Conservation (phyloP, 2,329 filamentous ascomycete genomes). For the Colletotrichum sp. region DNA sequence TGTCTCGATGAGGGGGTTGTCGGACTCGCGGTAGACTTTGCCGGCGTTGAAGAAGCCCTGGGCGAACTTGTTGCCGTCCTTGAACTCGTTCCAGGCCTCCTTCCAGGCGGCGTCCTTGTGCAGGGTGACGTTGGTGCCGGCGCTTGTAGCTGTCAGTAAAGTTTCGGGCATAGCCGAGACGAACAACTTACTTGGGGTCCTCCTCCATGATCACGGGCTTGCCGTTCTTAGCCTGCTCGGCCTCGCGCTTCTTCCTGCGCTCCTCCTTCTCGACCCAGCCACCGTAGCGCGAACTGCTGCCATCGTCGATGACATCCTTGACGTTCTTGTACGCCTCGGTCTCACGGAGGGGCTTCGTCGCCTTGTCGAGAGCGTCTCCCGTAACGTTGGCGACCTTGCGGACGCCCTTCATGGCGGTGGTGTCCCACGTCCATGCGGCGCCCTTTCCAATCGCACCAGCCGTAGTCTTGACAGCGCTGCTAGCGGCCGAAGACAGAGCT, state of each 20-base stretch:
- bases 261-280: conserved; percentile 98
- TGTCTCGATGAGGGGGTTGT: conserved; percentile 93
- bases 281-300: conserved; percentile 93
- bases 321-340: conserved; percentile 95
- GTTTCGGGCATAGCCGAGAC: not conserved
- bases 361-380: conserved; percentile 87
- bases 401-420: conserved; percentile 88
- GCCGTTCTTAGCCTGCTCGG: conserved; percentile 62
- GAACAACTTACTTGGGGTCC: conserved; percentile 78
- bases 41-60: conserved; percentile 89
- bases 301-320: conserved; percentile 96
- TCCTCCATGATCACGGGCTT: conserved; percentile 72
- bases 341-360: conserved; percentile 90
- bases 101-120: conserved; percentile 99
- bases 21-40: conserved; percentile 90
- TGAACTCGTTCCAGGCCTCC: conserved; percentile 97
- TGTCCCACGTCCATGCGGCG: conserved; percentile 97
- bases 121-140: conserved; percentile 90
- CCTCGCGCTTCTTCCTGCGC: conserved; percentile 77
- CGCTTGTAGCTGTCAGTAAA: conserved; percentile 60
- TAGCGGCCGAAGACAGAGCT: conserved; percentile 79
- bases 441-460: conserved; percentile 88
- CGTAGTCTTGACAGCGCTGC: conserved; percentile 82
- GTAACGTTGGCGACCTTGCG: conserved; percentile 86
- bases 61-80: conserved; percentile 85